A percentile compares a stretch with the other conserved stretches of the same genome.
Evolutionary conservation across 2,329 filamentous ascomycete genomes (phyloP).

Genomic region (Penicillium sp.): DNA sequence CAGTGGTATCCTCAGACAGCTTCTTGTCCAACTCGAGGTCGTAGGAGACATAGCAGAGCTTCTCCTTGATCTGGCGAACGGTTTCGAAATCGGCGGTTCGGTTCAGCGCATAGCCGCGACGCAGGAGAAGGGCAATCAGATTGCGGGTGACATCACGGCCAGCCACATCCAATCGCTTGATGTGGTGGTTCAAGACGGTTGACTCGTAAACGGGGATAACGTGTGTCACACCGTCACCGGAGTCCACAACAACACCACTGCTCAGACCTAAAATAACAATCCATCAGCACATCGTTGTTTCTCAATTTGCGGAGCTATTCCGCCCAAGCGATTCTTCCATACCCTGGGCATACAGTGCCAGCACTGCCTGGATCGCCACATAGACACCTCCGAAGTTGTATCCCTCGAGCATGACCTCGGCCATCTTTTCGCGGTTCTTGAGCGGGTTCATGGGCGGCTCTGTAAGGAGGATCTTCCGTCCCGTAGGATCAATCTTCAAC

Average conservation of each 20-base stretch:
- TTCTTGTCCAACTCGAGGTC: constrained; percentile 95
- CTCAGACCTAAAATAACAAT: constrained; percentile 67
- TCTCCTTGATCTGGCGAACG: constrained; percentile 98
- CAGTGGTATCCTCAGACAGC: constrained; percentile 95
- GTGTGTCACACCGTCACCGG: constrained; percentile 96
- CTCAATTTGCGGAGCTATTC: background rate
- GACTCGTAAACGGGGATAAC: constrained; percentile 99
- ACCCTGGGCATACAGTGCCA: constrained; percentile 97
- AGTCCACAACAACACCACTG: constrained; percentile 97
- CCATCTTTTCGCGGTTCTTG: constrained; percentile 97
- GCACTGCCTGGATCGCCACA: constrained; percentile 94
- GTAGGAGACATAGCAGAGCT: constrained; percentile 99
- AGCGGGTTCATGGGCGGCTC: constrained; percentile 98
- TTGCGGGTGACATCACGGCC: constrained; percentile 98
- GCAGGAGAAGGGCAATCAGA: constrained; percentile 90
- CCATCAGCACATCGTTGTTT: constrained; percentile 16
- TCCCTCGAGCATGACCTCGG: constrained; percentile 98
- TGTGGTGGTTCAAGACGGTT: constrained; percentile 96
- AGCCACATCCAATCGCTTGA: constrained; percentile 89
- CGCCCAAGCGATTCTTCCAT: constrained; percentile 36
- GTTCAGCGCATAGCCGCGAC: constrained; percentile 95
- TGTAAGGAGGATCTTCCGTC: constrained; percentile 95
- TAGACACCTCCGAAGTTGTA: constrained; percentile 97
- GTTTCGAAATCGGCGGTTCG: constrained; percentile 98
- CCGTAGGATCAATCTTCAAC: constrained; percentile 87